Evolutionary conservation across 768 basidiomycete genomes (phyloP).

Genomic region (Lyophyllum decastes): DNA sequence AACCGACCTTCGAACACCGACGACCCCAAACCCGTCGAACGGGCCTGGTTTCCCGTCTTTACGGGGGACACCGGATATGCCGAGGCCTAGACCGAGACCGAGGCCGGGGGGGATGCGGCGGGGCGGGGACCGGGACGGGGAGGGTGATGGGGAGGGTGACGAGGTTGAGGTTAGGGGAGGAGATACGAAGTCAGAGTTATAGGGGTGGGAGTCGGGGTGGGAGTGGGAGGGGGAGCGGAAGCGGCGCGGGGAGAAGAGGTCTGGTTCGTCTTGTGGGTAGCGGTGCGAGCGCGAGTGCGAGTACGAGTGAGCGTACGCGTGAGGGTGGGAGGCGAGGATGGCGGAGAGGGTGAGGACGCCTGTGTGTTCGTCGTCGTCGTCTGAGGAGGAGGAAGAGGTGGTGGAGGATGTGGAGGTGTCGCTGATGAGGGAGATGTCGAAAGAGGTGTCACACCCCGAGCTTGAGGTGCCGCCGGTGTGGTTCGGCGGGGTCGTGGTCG

Average conservation of each 20-base stretch:
- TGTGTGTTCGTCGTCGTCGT: neutral
- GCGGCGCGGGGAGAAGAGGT: slow-evolving; percentile 12
- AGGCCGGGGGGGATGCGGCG: neutral
- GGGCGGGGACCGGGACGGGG: neutral
- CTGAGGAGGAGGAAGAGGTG: slow-evolving; percentile 3
- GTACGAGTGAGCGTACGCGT: no score
- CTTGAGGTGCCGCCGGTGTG: neutral
- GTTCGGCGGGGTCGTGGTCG: neutral
- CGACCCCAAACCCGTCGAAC: slow-evolving; percentile 16
- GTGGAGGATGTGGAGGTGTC: slow-evolving; percentile 13
- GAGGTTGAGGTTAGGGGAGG: no score
- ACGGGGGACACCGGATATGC: slow-evolving; percentile 14
- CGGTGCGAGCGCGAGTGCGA: no score
- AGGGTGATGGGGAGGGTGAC: no score
- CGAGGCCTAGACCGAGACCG: slow-evolving; percentile 13
- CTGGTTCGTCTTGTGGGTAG: neutral
- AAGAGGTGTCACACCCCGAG: neutral
- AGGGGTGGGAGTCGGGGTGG: neutral
- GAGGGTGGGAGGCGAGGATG: no score
- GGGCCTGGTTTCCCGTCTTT: slow-evolving; percentile 9
- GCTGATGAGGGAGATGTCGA: slow-evolving; percentile 11
- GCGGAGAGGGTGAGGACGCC: neutral
- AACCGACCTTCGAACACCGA: slow-evolving; percentile 11
- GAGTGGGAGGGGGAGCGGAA: neutral
- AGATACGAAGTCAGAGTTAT: no score